A percentile compares a stretch with the other conserved stretches of the same genome.
Conservation (phyloP, 1,284 basidiomycete species). For the Fomitopsis betulina region DNA sequence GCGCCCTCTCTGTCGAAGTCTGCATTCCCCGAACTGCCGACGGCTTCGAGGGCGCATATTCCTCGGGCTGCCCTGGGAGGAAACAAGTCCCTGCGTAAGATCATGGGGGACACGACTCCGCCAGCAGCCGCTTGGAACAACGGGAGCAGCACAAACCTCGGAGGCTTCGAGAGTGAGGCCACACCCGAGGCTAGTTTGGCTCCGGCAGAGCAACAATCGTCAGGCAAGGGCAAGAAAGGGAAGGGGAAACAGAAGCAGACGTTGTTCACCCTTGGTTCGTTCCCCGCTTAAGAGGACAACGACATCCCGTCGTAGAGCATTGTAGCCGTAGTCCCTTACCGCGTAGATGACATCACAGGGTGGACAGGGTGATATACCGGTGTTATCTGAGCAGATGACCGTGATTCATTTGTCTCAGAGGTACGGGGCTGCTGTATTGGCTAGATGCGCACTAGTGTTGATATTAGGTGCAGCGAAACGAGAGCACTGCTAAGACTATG, state of each 20-base stretch:
- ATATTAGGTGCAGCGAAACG: too few species aligned
- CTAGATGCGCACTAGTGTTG: too few species aligned
- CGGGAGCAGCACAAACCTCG: conserved; percentile 42
- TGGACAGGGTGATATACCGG: not conserved
- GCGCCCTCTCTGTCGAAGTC: conserved; percentile 47
- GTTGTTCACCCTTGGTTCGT: conserved; percentile 65
- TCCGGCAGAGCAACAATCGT: conserved; percentile 5
- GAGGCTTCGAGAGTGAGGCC: conserved; percentile 50
- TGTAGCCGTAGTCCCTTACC: not conserved
- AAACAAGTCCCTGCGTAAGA: conserved; percentile 67
- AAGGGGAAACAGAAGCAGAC: conserved; percentile 85
- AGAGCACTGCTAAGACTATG: not conserved
- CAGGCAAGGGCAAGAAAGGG: conserved; percentile 64
- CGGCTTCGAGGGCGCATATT: conserved; percentile 31
- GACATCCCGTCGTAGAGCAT: not conserved
- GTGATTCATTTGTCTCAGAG: too few species aligned
- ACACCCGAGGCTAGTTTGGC: conserved; percentile 14
- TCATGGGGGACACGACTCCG: conserved; percentile 53
- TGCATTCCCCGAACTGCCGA: conserved; percentile 72
- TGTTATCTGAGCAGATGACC: not conserved
- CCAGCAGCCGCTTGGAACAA: conserved; percentile 46
- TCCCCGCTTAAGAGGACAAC: conserved; percentile 38
- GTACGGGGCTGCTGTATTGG: too few species aligned
- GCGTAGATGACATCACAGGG: conserved; percentile 1
- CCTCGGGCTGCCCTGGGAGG: conserved; percentile 54